Conservation (phyloP, 139 green algal genomes). For the Coelastrella sp. region DNA sequence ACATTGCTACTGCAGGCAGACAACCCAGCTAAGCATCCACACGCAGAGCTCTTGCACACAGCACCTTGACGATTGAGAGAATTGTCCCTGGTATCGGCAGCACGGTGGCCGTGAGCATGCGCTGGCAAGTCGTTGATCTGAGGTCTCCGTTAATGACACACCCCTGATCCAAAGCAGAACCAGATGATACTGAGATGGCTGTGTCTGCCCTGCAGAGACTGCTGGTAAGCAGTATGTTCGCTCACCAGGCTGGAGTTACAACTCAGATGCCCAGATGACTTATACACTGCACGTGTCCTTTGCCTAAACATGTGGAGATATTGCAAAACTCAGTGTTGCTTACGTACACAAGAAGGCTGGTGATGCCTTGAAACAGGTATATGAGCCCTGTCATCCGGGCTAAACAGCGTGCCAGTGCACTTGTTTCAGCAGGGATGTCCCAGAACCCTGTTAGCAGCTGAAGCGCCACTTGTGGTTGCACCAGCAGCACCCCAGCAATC, state of each 20-base stretch:
- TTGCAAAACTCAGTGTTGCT: no score
- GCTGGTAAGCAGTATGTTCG: no score
- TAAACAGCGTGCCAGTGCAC: background rate
- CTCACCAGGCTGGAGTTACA: no score
- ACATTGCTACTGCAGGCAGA: no score
- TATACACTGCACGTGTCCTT: no score
- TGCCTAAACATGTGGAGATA: no score
- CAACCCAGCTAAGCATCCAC: background rate
- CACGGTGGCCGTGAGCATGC: constrained; percentile 33
- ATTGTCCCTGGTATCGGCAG: constrained; percentile 9
- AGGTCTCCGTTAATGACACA: constrained; percentile 3
- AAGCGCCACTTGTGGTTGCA: background rate
- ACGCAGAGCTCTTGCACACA: background rate
- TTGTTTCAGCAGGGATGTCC: background rate
- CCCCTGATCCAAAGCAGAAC: background rate
- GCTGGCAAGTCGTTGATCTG: constrained; percentile 14
- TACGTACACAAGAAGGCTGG: background rate
- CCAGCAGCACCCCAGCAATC: background rate
- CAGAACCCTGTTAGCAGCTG: constrained; percentile 4
- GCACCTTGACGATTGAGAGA: constrained; percentile 11
- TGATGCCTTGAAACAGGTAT: background rate
- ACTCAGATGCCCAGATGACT: no score
- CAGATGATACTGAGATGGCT: no score
- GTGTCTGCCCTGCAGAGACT: no score
- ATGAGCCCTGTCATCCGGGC: background rate